Percentiles rank a stretch among this genome's conserved stretches.
These are phyloP conservation scores for Dianthus caryophyllus DNA, from an alignment of 148 eudicot genomes.

Conservation along the genomic window DNA sequence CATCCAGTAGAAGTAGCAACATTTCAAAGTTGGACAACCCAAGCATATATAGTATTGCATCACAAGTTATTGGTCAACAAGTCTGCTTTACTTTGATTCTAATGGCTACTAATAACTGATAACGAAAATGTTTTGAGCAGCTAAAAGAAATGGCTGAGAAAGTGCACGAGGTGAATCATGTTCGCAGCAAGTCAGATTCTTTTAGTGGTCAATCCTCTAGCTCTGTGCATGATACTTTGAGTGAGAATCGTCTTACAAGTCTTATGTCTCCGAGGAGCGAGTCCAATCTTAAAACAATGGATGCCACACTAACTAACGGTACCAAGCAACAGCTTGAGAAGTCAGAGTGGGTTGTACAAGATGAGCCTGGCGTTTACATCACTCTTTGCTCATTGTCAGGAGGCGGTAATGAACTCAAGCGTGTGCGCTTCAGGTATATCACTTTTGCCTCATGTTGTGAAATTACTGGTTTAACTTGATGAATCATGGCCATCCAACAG, in stretches of 20 bases:
- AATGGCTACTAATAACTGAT: background rate
- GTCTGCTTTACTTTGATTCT: background rate
- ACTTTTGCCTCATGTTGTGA: background rate
- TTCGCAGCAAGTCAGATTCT: conserved; percentile 34
- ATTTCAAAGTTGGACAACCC: too few species aligned
- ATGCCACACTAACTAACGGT: conserved; percentile 41
- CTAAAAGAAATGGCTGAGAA: conserved; percentile 67
- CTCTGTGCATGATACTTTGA: conserved; percentile 19
- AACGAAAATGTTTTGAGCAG: conserved; percentile 33
- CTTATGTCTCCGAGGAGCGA: conserved; percentile 41
- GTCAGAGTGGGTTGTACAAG: conserved; percentile 67
- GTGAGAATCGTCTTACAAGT: conserved; percentile 38
- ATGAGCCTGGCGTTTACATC: conserved; percentile 83
- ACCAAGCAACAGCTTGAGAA: conserved; percentile 47
- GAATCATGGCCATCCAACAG: background rate
- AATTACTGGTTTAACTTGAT: background rate
- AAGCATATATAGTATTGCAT: too few species aligned
- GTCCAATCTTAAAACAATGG: conserved; percentile 33
- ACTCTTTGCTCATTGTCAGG: conserved; percentile 73
- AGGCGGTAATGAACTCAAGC: conserved; percentile 72
- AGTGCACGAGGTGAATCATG: conserved; percentile 32
- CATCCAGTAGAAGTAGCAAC: too few species aligned
- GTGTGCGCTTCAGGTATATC: conserved; percentile 94
- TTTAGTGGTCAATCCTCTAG: conserved; percentile 24
- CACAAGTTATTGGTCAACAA: background rate